These are phyloP conservation scores for Juncus inflexus DNA, from an alignment of 176 grass and related monocot genomes.

Conservation along the genomic window DNA sequence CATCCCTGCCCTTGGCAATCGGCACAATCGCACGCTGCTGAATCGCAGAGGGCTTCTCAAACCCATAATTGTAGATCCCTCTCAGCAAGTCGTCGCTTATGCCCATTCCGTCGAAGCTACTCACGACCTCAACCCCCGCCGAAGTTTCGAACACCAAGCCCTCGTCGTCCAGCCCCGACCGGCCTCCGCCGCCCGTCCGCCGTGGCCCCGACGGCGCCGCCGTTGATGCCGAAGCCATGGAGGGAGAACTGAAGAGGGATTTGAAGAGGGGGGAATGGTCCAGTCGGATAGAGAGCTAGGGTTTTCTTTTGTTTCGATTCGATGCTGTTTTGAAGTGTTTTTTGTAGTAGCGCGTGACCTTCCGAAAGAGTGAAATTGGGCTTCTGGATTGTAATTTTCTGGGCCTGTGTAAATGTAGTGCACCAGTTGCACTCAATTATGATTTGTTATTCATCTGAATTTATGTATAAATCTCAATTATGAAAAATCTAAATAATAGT, in stretches of 20 bases:
- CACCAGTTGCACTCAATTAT: too few species aligned
- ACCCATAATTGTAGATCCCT: constrained; percentile 87
- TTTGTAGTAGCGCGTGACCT: too few species aligned
- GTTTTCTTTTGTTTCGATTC: constrained; percentile 11
- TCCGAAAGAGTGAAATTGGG: background rate
- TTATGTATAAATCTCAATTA: too few species aligned
- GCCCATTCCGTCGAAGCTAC: constrained; percentile 91
- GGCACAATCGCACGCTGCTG: constrained; percentile 92
- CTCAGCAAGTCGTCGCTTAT: constrained; percentile 86
- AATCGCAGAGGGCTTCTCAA: constrained; percentile 99
- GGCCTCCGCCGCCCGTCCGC: constrained; percentile 39
- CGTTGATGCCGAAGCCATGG: constrained; percentile 26
- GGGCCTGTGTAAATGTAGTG: background rate
- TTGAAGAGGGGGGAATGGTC: background rate
- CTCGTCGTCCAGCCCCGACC: constrained; percentile 56
- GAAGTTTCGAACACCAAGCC: constrained; percentile 84
- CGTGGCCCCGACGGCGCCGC: constrained; percentile 29
- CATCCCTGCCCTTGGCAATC: constrained; percentile 78
- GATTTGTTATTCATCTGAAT: too few species aligned
- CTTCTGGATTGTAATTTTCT: background rate
- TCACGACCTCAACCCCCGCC: constrained; percentile 75
- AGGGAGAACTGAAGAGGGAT: background rate
- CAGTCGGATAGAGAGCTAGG: background rate
- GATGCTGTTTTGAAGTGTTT: too few species aligned
- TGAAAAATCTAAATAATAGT: too few species aligned